These are phyloP conservation scores for Clathrospora elynae DNA, from an alignment of 2,329 filamentous ascomycete species.

Conservation along the genomic window DNA sequence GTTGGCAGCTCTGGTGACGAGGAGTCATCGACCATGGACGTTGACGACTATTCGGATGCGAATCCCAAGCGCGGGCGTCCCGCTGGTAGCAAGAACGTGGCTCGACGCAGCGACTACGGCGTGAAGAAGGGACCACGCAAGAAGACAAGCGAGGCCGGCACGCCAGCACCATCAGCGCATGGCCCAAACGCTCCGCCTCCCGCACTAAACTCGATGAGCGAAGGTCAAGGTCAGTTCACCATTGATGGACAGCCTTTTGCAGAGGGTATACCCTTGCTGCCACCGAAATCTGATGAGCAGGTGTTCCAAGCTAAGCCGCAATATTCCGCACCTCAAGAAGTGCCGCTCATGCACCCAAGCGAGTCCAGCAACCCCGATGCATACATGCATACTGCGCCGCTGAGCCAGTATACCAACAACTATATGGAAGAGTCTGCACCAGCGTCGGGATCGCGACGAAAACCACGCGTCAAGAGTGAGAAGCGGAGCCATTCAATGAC, in stretches of 20 bases:
- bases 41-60: slow-evolving; percentile 32
- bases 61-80: slow-evolving; percentile 43
- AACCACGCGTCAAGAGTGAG: slow-evolving; percentile 51
- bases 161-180: slow-evolving; percentile 28
- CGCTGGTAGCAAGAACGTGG: slow-evolving; percentile 55
- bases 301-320: slow-evolving; percentile 46
- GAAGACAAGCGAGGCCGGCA: slow-evolving; percentile 33
- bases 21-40: slow-evolving; percentile 39
- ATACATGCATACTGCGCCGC: slow-evolving; percentile 44
- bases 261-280: slow-evolving; percentile 24
- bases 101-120: slow-evolving; percentile 54
- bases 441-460: slow-evolving; percentile 36
- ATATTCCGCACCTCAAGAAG: slow-evolving; percentile 29
- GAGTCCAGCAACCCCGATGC: slow-evolving; percentile 38
- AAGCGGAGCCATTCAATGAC: slow-evolving; percentile 54
- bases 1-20: slow-evolving; percentile 46
- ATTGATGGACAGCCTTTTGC: slow-evolving; percentile 38
- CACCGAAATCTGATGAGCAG: slow-evolving; percentile 39
- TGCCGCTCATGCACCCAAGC: slow-evolving; percentile 23
- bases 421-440: slow-evolving; percentile 37
- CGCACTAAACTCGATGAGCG: slow-evolving; percentile 44
- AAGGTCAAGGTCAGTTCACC: slow-evolving; percentile 47
- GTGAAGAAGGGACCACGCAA: slow-evolving; percentile 57
- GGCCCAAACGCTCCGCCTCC: slow-evolving; percentile 33
- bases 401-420: slow-evolving; percentile 41